Percentiles rank a stretch among this genome's conserved stretches.
Conservation (phyloP, 306 rosid genomes). For the Castanopsis chinensis region DNA sequence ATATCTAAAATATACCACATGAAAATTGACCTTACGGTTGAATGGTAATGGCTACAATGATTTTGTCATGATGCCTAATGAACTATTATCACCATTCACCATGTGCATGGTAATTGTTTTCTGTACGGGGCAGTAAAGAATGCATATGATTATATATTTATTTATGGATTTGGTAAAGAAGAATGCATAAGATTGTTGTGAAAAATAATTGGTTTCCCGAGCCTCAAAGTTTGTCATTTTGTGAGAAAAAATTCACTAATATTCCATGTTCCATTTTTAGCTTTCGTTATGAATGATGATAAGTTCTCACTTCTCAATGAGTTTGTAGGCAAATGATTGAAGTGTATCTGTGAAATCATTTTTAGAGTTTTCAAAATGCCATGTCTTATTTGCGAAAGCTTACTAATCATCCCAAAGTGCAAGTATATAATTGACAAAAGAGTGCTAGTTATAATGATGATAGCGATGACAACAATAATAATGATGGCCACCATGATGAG, state of each 20-base stretch:
- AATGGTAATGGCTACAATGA: too few species aligned
- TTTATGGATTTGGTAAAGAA: too few species aligned
- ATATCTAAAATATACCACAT: neutral
- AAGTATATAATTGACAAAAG: too few species aligned
- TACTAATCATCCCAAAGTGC: too few species aligned
- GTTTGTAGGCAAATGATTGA: neutral
- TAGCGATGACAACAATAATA: neutral
- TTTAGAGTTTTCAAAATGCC: neutral
- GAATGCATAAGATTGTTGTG: too few species aligned
- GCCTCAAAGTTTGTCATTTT: neutral
- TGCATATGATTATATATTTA: neutral
- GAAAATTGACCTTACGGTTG: neutral
- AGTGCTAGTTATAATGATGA: neutral
- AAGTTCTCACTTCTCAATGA: neutral
- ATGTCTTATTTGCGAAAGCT: neutral
- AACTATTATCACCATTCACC: neutral
- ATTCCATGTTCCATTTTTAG: neutral
- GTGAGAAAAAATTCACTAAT: neutral
- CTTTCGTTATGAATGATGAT: neutral
- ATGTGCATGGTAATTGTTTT: neutral
- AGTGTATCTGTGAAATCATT: neutral
- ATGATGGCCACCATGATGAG: neutral
- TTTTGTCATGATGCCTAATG: too few species aligned
- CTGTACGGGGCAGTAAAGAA: neutral
- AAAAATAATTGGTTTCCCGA: too few species aligned